A percentile compares a stretch with the other conserved stretches of the same genome.
Conservation (phyloP, 1,284 basidiomycete genomes). For the Thecaphora frezii region DNA sequence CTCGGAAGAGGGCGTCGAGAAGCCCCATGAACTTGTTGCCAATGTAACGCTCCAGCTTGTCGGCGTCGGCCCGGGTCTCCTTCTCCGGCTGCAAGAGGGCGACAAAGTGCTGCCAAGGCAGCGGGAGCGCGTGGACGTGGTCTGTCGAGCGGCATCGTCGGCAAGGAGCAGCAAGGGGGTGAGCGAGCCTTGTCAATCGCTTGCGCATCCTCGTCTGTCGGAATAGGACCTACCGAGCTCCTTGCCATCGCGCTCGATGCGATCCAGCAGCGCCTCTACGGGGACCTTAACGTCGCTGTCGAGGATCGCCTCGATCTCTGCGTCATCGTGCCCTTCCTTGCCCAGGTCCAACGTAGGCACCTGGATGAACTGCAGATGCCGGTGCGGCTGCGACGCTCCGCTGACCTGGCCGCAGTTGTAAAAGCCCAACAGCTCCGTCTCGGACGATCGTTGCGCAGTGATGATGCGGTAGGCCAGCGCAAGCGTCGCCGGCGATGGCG, state of each 20-base stretch:
- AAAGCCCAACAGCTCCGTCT: constrained; percentile 45
- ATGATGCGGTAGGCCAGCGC: constrained; percentile 46
- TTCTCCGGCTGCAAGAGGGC: constrained; percentile 31
- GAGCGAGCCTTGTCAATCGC: no score
- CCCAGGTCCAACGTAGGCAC: constrained; percentile 22
- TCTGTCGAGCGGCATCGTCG: constrained; percentile 14
- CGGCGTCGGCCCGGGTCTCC: constrained; percentile 5
- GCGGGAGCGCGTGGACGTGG: constrained; percentile 41
- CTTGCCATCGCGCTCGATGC: constrained; percentile 50
- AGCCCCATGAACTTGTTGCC: constrained; percentile 43
- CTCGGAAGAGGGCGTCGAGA: constrained; percentile 51
- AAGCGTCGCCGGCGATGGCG: constrained; percentile 46
- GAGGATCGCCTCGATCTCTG: constrained; percentile 20
- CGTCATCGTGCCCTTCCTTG: constrained; percentile 4
- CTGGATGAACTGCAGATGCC: constrained; percentile 54
- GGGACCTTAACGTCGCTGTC: constrained; percentile 34
- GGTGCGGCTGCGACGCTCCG: constrained; percentile 52
- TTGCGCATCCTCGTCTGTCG: no score
- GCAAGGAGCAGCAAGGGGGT: no score
- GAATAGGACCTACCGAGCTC: constrained; percentile 28
- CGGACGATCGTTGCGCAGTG: constrained; percentile 9
- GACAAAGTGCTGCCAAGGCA: constrained; percentile 57
- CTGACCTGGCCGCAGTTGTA: constrained; percentile 53
- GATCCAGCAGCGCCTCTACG: constrained; percentile 43
- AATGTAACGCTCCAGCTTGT: constrained; percentile 32